phyloP scores from a whole-genome alignment of 208 protist genomes.

The Leishmania tropica region DNA sequence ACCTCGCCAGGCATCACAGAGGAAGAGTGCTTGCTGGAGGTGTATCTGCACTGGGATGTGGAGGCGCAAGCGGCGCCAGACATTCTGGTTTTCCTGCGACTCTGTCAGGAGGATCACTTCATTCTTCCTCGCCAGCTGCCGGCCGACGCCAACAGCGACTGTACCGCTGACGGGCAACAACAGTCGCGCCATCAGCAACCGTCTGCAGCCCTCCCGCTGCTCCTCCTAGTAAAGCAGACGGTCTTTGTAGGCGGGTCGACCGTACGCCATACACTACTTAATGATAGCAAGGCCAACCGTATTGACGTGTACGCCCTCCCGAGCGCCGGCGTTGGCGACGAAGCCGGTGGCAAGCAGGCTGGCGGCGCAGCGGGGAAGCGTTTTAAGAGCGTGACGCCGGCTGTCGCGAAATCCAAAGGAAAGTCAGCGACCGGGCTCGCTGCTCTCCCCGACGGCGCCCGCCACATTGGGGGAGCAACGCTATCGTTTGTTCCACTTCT shows the following conservation, averaged over 20 bases:
- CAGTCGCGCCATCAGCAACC: background rate
- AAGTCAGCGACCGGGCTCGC: constrained; percentile 8
- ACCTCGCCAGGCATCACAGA: constrained; percentile 13
- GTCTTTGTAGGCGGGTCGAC: constrained; percentile 11
- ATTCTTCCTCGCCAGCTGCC: constrained; percentile 15
- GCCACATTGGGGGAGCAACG: constrained; percentile 10
- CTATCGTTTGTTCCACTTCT: constrained; percentile 30
- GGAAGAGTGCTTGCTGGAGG: constrained; percentile 25
- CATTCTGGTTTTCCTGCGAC: constrained; percentile 21
- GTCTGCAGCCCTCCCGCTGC: constrained; percentile 24
- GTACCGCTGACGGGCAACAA: background rate
- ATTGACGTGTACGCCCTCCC: constrained; percentile 28
- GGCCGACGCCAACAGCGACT: constrained; percentile 23
- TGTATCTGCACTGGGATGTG: constrained; percentile 11
- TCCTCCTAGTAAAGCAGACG: constrained; percentile 10
- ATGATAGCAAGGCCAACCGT: constrained; percentile 20
- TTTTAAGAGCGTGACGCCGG: background rate
- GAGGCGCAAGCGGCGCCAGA: constrained; percentile 12
- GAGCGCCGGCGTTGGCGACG: background rate
- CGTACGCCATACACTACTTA: constrained; percentile 16
- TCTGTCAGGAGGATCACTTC: constrained; percentile 23
- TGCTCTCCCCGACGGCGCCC: constrained; percentile 17
- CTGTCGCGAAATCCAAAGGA: constrained; percentile 12
- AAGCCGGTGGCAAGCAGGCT: background rate
- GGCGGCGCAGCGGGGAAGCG: constrained; percentile 6